These are phyloP conservation scores for Solanum hybrid DNA, from an alignment of 305 asterid genomes.

Conservation along the genomic window DNA sequence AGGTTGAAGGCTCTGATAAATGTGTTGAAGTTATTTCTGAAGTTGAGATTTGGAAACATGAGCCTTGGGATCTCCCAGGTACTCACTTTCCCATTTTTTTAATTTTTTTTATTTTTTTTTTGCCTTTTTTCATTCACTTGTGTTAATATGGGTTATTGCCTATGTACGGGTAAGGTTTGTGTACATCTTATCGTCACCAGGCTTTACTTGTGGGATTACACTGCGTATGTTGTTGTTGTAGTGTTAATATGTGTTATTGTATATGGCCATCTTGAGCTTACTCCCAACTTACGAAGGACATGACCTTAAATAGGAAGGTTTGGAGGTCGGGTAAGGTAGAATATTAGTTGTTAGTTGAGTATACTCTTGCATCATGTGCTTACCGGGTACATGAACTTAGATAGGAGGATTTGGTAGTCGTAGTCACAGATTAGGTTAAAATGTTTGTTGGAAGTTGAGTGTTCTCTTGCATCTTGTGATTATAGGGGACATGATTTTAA, in stretches of 20 bases:
- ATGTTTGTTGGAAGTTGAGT: background rate
- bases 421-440: background rate
- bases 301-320: background rate
- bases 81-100: background rate
- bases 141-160: background rate
- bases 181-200: background rate
- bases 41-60: conserved; percentile 15
- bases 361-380: background rate
- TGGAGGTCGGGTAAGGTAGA: background rate
- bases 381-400: background rate
- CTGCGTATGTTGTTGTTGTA: background rate
- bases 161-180: background rate
- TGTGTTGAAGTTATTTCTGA: conserved; percentile 62
- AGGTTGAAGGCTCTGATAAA: conserved; percentile 43
- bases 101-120: background rate
- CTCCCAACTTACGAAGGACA: background rate
- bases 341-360: background rate
- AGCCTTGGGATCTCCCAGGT: background rate
- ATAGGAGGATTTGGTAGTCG: background rate
- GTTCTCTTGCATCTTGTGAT: background rate
- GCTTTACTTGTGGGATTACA: background rate
- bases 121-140: background rate
- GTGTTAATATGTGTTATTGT: background rate
- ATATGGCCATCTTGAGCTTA: background rate
- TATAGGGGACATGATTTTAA: background rate